Conservation (phyloP, 306 rosid species). For the Quercus suber region DNA sequence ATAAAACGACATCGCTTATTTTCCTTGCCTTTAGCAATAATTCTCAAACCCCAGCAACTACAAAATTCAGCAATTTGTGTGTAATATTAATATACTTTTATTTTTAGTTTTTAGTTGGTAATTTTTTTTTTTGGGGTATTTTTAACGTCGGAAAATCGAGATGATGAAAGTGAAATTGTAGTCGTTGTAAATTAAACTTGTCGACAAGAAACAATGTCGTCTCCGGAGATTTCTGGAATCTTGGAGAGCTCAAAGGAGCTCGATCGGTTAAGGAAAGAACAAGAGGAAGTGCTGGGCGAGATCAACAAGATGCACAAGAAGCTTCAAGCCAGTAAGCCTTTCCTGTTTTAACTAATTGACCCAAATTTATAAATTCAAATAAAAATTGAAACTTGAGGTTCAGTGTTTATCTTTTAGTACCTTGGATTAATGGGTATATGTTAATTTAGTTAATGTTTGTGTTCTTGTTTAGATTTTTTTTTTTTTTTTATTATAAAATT, state of each 20-base stretch:
- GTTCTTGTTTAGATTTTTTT: slow-evolving; percentile 1
- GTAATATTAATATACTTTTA: too few relatives aligned
- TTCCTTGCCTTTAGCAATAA: too few relatives aligned
- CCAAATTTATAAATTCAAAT: background rate
- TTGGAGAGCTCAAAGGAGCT: slow-evolving; percentile 79
- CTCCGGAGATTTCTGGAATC: slow-evolving; percentile 67
- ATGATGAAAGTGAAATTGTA: slow-evolving; percentile 11
- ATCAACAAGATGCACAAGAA: slow-evolving; percentile 95
- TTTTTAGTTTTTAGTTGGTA: too few relatives aligned
- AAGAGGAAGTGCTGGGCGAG: slow-evolving; percentile 63
- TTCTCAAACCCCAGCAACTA: too few relatives aligned
- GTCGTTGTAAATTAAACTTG: slow-evolving; percentile 2
- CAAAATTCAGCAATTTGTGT: too few relatives aligned
- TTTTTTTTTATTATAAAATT: too few relatives aligned
- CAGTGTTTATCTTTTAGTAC: background rate
- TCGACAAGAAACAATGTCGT: slow-evolving; percentile 54
- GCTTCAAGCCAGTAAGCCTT: slow-evolving; percentile 62
- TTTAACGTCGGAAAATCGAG: background rate
- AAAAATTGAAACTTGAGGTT: background rate
- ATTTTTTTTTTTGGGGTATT: too few relatives aligned
- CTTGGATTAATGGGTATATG: background rate
- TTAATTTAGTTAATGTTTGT: background rate
- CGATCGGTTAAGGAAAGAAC: slow-evolving; percentile 85
- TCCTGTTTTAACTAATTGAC: background rate
- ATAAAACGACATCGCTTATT: too few relatives aligned